A percentile compares a stretch with the other conserved stretches of the same genome.
Conservation (phyloP, 1,139 yeast species). For the Sugiyamaella xylanicola region DNA sequence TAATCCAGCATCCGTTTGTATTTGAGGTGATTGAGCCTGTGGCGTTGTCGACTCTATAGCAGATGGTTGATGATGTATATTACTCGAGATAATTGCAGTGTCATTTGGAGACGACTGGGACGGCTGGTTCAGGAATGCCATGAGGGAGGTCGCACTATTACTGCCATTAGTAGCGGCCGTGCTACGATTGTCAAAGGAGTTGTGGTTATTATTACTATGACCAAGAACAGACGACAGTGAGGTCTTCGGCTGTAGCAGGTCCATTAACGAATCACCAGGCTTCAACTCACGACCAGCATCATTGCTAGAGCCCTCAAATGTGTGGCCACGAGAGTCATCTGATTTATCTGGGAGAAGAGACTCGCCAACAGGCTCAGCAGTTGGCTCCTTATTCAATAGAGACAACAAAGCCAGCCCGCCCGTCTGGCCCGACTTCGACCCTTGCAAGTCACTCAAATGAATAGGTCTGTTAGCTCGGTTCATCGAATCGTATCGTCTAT, state of each 20-base stretch:
- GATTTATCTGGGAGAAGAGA: background rate
- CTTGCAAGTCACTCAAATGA: conserved; percentile 15
- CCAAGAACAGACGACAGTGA: background rate
- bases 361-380: conserved; percentile 1
- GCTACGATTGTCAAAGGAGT: conserved; percentile 1
- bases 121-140: conserved; percentile 9
- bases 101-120: background rate
- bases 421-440: background rate
- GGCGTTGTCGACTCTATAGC: background rate
- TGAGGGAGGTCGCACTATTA: conserved; percentile 14
- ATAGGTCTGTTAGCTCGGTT: conserved; percentile 11
- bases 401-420: conserved; percentile 16
- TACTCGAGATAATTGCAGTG: too few relatives aligned
- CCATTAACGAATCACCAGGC: conserved; percentile 23
- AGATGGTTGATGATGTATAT: too few relatives aligned
- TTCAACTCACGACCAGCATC: conserved; percentile 5
- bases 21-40: background rate
- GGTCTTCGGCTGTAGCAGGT: conserved; percentile 18
- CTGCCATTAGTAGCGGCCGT: conserved; percentile 15
- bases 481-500: conserved; percentile 14
- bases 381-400: conserved; percentile 6
- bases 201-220: background rate
- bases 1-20: background rate
- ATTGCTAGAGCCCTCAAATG: background rate
- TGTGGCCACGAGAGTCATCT: background rate